Base-by-base conservation (phyloP, 805 yeast species). In the Candida dajiaensis region DNA sequence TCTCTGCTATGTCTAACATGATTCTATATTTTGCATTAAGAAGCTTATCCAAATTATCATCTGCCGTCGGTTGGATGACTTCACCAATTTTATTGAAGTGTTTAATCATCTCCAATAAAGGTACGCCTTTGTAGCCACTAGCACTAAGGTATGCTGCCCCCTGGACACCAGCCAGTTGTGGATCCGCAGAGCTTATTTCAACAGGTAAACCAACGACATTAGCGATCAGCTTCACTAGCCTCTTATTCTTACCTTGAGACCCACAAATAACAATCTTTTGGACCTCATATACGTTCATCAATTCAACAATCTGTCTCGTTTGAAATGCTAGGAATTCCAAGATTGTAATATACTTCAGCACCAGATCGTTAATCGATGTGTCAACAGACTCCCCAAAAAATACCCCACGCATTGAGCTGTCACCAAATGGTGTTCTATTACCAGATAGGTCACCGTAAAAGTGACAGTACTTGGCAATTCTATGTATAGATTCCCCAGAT, bases 401-500 rank as follows among this genome's bases (percentile, higher is more conserved):
- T 42, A 70, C 63, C 31, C 81, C 81, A 44, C 72, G 64, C 74
- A 80, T 69, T 3, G 59, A 42, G 11, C 76, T 68, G 53, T 77
- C 77, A 44, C 70, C 73, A 50, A 64, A 74, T 0, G 85, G 85
- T 8, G 80, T 73, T 56, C 85, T 67, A 54, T 79, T 80, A 1
- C 85, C 85, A 41, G 70, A 66, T 19, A 75, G 68, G 56, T 80
- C 83, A 2, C 84, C 84, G 52, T 77, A 77, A 45, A 70, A 68
- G 46, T 74, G 67, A 61, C 66, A 67, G 46, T 71, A 55, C 41
- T 59, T 67, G 1, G 72, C 54, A 4, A 65, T 44, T 22, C 54
- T 56, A 45, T 64, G 67, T 10, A 63, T 53, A 4, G 60, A 54
- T 1, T 35, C 21, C 1, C 53, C 51, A 0, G 46, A 38, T 2